Conservation (phyloP, 495 filamentous ascomycete species). For the Lichina pygmaea region DNA sequence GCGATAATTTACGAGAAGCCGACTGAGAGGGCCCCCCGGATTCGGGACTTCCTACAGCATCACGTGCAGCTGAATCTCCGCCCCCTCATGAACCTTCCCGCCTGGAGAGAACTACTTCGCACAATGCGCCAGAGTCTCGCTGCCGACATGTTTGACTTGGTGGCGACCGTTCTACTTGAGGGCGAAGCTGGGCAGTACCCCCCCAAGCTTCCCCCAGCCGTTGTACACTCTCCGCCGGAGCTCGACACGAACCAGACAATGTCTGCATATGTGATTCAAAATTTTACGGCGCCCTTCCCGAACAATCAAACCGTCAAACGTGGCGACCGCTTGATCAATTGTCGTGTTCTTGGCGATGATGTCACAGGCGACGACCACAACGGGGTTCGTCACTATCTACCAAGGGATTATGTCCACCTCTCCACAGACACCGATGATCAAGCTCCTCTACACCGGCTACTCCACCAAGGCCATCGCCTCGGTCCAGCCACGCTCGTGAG, state of each 20-base stretch:
- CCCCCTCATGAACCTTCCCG: background rate
- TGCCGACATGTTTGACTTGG: conserved; percentile 1
- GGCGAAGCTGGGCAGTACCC: background rate
- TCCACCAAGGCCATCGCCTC: too few species aligned
- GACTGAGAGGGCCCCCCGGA: background rate
- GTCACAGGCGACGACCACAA: background rate
- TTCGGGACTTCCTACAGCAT: background rate
- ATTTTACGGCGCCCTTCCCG: background rate
- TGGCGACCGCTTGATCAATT: background rate
- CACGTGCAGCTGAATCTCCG: background rate
- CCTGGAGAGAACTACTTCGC: background rate
- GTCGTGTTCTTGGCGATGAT: background rate
- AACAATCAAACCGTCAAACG: background rate
- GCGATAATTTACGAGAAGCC: background rate
- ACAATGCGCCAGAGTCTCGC: background rate
- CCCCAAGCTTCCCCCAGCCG: background rate
- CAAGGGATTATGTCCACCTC: conserved; percentile 1
- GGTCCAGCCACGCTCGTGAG: too few species aligned
- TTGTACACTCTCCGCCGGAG: background rate
- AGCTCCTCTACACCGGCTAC: too few species aligned
- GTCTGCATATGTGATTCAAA: background rate
- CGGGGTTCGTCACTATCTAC: background rate
- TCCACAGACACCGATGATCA: background rate
- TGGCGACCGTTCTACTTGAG: background rate
- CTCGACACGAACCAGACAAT: background rate